A percentile compares a stretch with the other conserved stretches of the same genome.
phyloP scores from a whole-genome alignment of 139 green algal genomes.

The Chlorella ohadii region DNA sequence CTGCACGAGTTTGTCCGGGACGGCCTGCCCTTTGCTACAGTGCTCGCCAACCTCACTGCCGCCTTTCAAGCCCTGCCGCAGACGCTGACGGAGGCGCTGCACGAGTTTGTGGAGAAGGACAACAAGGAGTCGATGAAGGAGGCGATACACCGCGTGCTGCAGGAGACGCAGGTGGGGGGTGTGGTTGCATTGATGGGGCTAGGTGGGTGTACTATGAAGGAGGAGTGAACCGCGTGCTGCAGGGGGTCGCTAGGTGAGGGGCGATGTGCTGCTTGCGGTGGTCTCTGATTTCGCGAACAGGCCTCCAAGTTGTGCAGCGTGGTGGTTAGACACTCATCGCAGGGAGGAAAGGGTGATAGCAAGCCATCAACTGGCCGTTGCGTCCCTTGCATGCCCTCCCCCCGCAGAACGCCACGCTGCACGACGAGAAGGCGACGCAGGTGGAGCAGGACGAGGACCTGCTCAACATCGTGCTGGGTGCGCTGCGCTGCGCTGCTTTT shows the following conservation, averaged over 20 bases:
- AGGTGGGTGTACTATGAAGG: no score
- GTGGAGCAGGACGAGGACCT: conserved; percentile 31
- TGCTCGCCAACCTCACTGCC: not conserved
- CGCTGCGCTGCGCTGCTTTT: not conserved
- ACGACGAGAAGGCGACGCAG: not conserved
- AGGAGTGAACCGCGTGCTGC: no score
- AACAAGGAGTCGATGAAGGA: conserved; percentile 73
- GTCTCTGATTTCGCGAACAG: no score
- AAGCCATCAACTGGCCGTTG: not conserved
- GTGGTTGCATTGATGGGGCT: no score
- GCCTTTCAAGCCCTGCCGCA: not conserved
- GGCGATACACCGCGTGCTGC: conserved; percentile 43
- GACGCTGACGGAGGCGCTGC: conserved; percentile 73
- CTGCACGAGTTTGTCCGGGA: conserved; percentile 93
- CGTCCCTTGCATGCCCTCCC: no score
- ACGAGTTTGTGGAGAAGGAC: conserved; percentile 94
- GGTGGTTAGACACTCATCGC: no score
- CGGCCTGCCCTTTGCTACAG: no score
- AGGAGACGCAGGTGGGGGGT: conserved; percentile 34
- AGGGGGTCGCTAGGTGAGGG: no score
- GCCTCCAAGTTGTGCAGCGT: no score
- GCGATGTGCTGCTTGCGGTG: no score
- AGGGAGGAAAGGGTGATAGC: no score
- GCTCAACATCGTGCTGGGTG: conserved; percentile 16
- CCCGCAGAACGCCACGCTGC: conserved; percentile 23